These are phyloP conservation scores for Metschnikowia noctiluminum DNA, from an alignment of 805 yeast genomes.

Conservation along the genomic window DNA sequence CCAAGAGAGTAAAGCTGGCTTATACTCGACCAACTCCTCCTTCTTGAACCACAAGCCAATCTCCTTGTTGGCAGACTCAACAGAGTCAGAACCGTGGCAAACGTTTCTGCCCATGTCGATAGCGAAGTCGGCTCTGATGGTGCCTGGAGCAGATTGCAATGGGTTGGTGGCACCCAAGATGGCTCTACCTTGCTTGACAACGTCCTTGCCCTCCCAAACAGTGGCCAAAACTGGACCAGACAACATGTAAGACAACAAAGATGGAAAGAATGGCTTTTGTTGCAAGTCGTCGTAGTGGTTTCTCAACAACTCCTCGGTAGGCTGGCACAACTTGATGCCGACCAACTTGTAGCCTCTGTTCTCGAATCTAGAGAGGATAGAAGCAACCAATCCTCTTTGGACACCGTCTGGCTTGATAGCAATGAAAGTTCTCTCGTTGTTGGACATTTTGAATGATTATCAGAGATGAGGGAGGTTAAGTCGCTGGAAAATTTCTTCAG, in stretches of 20 bases:
- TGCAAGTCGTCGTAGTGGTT: constrained; percentile 95
- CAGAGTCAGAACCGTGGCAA: constrained; percentile 99
- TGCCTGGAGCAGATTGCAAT: constrained; percentile 94
- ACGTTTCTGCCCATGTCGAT: constrained; percentile 99
- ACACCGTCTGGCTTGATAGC: constrained; percentile 99
- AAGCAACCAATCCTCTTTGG: constrained; percentile 94
- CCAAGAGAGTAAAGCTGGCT: constrained; percentile 81
- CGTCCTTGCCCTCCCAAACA: constrained; percentile 99
- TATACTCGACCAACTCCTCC: constrained; percentile 93
- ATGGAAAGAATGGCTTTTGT: constrained; percentile 97
- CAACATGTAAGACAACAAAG: constrained; percentile 91
- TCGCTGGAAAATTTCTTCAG: constrained; percentile 3
- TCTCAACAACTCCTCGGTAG: constrained; percentile 83
- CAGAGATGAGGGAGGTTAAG: neutral
- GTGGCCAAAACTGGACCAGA: constrained; percentile 99
- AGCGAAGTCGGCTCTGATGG: constrained; percentile 99
- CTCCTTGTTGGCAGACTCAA: constrained; percentile 95
- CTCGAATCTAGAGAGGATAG: constrained; percentile 91
- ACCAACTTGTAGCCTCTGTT: constrained; percentile 97
- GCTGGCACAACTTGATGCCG: constrained; percentile 86
- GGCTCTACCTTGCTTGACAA: constrained; percentile 96
- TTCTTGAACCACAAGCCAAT: constrained; percentile 96
- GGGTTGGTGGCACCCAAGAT: constrained; percentile 99
- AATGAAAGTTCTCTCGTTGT: constrained; percentile 82
- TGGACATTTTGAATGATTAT: constrained; percentile 40